Base-by-base conservation (phyloP, 2,329 filamentous ascomycete genomes). In the Graphilbum ipis-grandicollis region DNA sequence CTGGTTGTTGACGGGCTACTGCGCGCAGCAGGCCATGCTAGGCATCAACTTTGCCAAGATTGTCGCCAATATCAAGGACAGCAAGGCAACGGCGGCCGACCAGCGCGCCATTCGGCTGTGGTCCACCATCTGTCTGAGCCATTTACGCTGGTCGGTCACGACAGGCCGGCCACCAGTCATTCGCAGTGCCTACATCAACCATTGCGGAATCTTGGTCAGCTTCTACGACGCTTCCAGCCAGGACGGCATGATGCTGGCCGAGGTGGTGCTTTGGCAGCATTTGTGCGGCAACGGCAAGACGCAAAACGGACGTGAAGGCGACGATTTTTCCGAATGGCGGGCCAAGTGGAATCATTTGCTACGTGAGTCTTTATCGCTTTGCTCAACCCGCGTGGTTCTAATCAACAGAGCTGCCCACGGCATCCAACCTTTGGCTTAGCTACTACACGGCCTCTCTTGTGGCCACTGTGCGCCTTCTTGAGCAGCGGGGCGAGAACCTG, bases 1-100 rank as follows among this genome's bases (percentile, higher is more conserved):
- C 51, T 54, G 34, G 34, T 14, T 36, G 5, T 28, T 36, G 12
- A 36, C 25, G 17, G 34, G 34, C 10, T 36, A 29, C n/a, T 36
- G 34, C 19, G 5, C 25, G 6, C 31, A 34, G 26, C 36, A 38
- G 10, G 22, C 36, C 31, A 34, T 38, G 31, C 31, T 38, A 2
- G 21, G 36, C 25, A 25, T 34, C 31, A 29, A 28, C 31, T 38
- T 34, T 22, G 8, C 19, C 14, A 14, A n/a, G 5, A 38, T 31
- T 9, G 31, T 38, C 18, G 14, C 19, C 23, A 18, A 18, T 12
- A 30, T 36, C 26, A 31, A 31, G n/a, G 17, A n/a, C 10, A 28
- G 19, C 26, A 10, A 7, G 12, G 13, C 34, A 6, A 30, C 28
- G 9, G 15, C 9, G 13, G 12, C 21, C 4, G 36, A 37, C 31